Base-by-base conservation (phyloP, 2,329 filamentous ascomycete species). In the Dactylonectria estremocensis region DNA sequence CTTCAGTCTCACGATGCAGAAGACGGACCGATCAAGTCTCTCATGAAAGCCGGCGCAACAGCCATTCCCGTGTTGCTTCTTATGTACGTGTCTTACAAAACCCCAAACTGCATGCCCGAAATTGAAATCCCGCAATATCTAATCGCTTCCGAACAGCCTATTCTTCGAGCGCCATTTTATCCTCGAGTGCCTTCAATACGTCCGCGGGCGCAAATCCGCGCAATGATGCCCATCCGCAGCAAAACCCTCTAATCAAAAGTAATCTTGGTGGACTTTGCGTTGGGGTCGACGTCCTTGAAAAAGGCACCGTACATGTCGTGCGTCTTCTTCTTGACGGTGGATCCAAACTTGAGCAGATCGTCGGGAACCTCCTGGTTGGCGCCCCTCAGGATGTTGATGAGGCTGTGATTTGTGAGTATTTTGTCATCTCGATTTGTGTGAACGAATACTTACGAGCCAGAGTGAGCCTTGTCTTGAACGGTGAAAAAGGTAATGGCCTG, bases 301-400 rank as follows among this genome's bases (percentile, higher is more conserved):
- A 98, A 98, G 35, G 95, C 94, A 64, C 96, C 96, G 79, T 98
- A 99, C 54, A 93, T 93, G 77, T 95, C 93, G 83, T 99, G 96
- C 55, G 91, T 89, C 94, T 98, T 98, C 90, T 97, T 98, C 90
- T 98, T 99, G 59, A 99, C 96, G 1, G 95, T 98, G 22, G 95
- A 97, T 76, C 96, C 96, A 75, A 98, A 99, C 83, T 97, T 98
- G 80, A 98, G 86, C 43, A 99, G 85, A 28, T 94, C 93, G 49
- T 97, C 94, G 2, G 96, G 96, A 1, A 99, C 94, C 13, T 91
- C 88, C 82, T 99, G 96, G 72, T 94, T 94, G 24, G 96, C 95
- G n/a, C 91, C 93, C 83, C 93, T 97, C 69, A 99, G 89, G 63
- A 99, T 95, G 80, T 98, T 98, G 84, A 98, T 93, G 75, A 99